A percentile compares a stretch with the other conserved stretches of the same genome.
Evolutionary conservation across 1,139 yeast species (phyloP).

Genomic region (Hansenula sp.): DNA sequence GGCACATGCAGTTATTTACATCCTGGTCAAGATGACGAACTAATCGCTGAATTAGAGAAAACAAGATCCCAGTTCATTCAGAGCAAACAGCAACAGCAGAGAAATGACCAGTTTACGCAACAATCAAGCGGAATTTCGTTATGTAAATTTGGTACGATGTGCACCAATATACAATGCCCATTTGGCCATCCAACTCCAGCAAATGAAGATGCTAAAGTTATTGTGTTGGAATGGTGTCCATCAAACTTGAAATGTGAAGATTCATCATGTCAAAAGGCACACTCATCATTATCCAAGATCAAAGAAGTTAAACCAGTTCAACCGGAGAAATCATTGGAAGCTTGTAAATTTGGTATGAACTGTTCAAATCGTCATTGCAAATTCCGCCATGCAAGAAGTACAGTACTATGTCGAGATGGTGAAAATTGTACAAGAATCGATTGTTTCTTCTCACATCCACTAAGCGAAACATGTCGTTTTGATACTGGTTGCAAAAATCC

Average conservation of each 20-base stretch:
- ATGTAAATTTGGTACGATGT: conserved; percentile 73
- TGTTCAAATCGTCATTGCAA: conserved; percentile 80
- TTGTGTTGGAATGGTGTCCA: conserved; percentile 72
- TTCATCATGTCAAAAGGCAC: conserved; percentile 64
- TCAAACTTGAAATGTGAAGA: conserved; percentile 64
- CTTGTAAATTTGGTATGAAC: conserved; percentile 72
- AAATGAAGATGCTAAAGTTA: conserved; percentile 66
- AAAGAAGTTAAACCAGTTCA: conserved; percentile 28
- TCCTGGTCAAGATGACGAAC: conserved; percentile 76
- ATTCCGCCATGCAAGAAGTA: conserved; percentile 76
- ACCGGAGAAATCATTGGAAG: conserved; percentile 58
- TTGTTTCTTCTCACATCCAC: conserved; percentile 80
- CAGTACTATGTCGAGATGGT: conserved; percentile 78
- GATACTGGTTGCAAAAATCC: conserved; percentile 70
- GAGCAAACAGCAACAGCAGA: conserved; percentile 30
- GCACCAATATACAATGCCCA: conserved; percentile 76
- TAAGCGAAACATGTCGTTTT: conserved; percentile 74
- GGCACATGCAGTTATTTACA: conserved; percentile 83
- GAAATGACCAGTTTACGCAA: conserved; percentile 25
- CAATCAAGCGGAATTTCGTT: conserved; percentile 44
- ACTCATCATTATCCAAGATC: conserved; percentile 59
- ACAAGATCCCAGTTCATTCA: conserved; percentile 50
- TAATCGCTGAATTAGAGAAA: conserved; percentile 63
- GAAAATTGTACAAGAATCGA: conserved; percentile 71
- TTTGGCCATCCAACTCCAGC: conserved; percentile 93